phyloP scores from a whole-genome alignment of 1,284 basidiomycete species.

The Rhodotorula sp. region DNA sequence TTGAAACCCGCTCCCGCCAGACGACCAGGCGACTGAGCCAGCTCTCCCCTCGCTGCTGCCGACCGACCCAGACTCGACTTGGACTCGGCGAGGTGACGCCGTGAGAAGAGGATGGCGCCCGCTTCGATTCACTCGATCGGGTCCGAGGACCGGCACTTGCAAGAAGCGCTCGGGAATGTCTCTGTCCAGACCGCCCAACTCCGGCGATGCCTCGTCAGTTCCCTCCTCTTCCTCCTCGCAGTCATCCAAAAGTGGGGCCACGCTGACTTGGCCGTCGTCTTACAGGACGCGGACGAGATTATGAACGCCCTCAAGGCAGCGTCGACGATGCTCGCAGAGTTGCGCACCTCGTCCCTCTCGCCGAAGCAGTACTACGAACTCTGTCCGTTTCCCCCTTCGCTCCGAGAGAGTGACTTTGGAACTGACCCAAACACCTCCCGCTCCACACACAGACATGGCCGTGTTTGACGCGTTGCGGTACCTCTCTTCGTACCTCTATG shows the following conservation, averaged over 20 bases:
- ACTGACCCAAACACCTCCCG: background rate
- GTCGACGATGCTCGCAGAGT: constrained; percentile 90
- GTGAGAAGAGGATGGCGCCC: constrained; percentile 8
- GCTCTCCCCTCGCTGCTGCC: too few species aligned
- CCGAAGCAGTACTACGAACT: constrained; percentile 96
- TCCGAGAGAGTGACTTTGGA: too few species aligned
- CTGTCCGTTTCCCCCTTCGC: background rate
- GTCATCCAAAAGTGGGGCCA: background rate
- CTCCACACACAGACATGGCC: constrained; percentile 73
- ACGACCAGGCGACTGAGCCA: too few species aligned
- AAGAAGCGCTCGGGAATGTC: constrained; percentile 42
- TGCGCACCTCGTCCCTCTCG: constrained; percentile 83
- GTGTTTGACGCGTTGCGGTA: constrained; percentile 91
- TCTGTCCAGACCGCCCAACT: constrained; percentile 27
- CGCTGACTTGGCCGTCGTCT: background rate
- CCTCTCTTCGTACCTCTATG: constrained; percentile 77
- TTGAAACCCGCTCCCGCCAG: too few species aligned
- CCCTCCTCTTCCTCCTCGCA: background rate
- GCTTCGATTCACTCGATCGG: constrained; percentile 6
- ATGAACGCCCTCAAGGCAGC: constrained; percentile 97
- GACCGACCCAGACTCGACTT: background rate
- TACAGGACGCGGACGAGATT: constrained; percentile 82
- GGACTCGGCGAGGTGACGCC: constrained; percentile 1
- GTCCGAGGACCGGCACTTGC: constrained; percentile 38
- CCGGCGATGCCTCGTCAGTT: constrained; percentile 34